Evolutionary conservation across 768 basidiomycete species (phyloP), one percentile per base, ranked within the genome.

Genomic region (Lactifluus subvellereus): DNA sequence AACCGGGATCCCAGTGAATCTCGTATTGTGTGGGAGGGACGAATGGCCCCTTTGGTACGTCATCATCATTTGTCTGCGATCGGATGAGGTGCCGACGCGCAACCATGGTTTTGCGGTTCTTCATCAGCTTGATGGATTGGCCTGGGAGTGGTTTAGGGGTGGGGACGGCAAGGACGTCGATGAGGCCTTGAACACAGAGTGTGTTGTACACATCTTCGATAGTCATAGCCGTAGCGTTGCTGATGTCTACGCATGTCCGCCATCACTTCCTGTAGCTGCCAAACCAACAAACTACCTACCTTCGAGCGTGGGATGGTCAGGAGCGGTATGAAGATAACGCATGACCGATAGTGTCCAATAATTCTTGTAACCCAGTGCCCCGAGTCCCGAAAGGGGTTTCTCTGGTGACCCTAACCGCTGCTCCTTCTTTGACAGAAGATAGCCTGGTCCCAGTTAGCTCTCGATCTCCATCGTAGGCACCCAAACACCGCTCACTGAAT

Each of bases 401-500:
- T 99, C 97, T 1, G 97, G 97, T 7, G 95, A 93, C 22, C 97
- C 97, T 11, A 85, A 71, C 58, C 94, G 79, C 37, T 85, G 86
- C 73, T 99, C 97, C 71, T 97, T 97, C 80, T 91, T 96, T 7
- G 95, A 97, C 67, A 99, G 77, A 8, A 97, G 79, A 76, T 97
- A 99, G 75, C 97, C 96, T 98, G 66, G 7, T 66, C 35, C 43
- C 32, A 32, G 43, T 59, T 18, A 66, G 35, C 42, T 54, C 64
- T 57, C 38, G 37, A 51, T 27, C 30, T 48, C 27, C 13, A 47
- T 59, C 11, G 10, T 52, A 38, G 37, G 20, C 43, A 27, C 35
- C 27, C n/a, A 57, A 27, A 53, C 16, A 32, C 38, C 32, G 82
- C 93, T 71, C 72, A 98, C 96, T 99, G 77, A 99, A 98, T 75